phyloP scores from a whole-genome alignment of 139 green algal genomes.

The Gonium pectorale region DNA sequence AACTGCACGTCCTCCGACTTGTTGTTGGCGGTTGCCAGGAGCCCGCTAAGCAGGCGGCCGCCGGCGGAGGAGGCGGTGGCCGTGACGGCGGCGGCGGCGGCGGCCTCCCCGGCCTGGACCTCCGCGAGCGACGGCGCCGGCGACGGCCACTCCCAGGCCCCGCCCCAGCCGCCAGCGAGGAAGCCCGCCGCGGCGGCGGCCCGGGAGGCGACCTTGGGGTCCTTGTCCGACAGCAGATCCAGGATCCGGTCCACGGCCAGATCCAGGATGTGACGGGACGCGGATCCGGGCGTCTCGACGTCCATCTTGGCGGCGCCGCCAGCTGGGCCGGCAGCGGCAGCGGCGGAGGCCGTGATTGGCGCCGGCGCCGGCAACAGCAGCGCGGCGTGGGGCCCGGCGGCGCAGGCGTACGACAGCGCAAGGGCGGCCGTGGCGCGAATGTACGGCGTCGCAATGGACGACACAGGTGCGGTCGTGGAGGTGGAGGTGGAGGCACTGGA shows the following conservation, averaged over 20 bases:
- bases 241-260: constrained; percentile 4
- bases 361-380: not conserved
- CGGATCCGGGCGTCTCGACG: not conserved
- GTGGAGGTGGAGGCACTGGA: too few relatives aligned
- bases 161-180: constrained; percentile 17
- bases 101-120: not conserved
- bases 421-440: constrained; percentile 16
- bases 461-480: too few relatives aligned
- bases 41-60: constrained; percentile 22
- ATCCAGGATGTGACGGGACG: constrained; percentile 55
- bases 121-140: not conserved
- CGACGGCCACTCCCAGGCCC: not conserved
- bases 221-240: constrained; percentile 55
- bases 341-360: not conserved
- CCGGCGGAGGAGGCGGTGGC: not conserved
- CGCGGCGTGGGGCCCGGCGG: not conserved
- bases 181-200: constrained; percentile 12
- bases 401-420: constrained; percentile 24
- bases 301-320: constrained; percentile 8
- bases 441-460: not conserved
- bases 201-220: constrained; percentile 58
- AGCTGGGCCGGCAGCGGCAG: not conserved
- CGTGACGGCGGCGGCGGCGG: not conserved
- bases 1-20: constrained; percentile 84
- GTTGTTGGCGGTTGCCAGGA: constrained; percentile 63